Conservation (phyloP, 140 eudicot genomes). For the Stevia rebaudiana region DNA sequence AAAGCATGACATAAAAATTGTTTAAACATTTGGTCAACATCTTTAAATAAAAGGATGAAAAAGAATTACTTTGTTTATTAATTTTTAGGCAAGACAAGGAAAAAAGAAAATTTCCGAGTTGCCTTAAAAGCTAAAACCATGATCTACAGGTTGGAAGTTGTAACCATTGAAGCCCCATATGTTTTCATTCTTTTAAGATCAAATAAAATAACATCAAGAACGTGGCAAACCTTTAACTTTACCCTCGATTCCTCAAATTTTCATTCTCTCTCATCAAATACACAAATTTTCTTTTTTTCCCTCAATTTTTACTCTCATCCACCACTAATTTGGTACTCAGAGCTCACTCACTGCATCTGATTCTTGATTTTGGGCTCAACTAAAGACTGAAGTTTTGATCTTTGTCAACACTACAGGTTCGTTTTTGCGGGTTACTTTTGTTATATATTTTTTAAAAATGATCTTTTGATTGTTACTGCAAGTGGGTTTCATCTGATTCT, state of each 20-base stretch:
- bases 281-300: too few relatives aligned
- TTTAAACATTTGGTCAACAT: too few relatives aligned
- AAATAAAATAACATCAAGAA: constrained; percentile 39
- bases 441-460: constrained; percentile 15
- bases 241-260: constrained; percentile 46
- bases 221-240: constrained; percentile 58
- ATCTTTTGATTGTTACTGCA: constrained; percentile 37
- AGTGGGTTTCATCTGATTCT: too few relatives aligned
- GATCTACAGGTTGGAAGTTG: constrained; percentile 78
- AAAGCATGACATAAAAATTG: too few relatives aligned
- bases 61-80: too few relatives aligned
- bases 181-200: constrained; percentile 32
- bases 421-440: constrained; percentile 12
- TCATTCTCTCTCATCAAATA: constrained; percentile 24
- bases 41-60: too few relatives aligned
- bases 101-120: constrained; percentile 12
- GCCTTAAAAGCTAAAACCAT: constrained; percentile 44
- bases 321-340: constrained; percentile 23
- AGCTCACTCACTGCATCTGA: constrained; percentile 10
- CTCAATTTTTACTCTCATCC: constrained; percentile 31
- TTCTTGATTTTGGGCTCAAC: constrained; percentile 13
- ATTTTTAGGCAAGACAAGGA: constrained; percentile 9
- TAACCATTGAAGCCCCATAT: constrained; percentile 45
- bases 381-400: neutral
- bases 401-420: neutral